Percentiles rank a stretch among this genome's conserved stretches.
Evolutionary conservation across 2,329 filamentous ascomycete genomes (phyloP).

Genomic region (Diaporthe citrichinensis): DNA sequence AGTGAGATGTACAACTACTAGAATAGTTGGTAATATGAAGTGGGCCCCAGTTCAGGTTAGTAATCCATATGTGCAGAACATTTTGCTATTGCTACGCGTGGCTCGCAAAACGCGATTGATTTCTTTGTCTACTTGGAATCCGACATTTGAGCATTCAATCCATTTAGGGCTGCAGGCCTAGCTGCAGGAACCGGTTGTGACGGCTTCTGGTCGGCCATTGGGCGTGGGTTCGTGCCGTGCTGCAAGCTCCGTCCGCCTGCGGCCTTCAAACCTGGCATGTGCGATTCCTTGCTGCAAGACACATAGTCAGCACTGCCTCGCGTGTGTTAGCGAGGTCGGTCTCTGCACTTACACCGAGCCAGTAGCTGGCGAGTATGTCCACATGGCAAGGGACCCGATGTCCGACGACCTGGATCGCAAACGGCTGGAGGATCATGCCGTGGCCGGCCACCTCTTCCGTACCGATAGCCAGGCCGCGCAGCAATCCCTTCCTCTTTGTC

Average conservation of each 20-base stretch:
- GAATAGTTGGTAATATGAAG: no score
- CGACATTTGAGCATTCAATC: background rate
- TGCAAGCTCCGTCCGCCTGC: background rate
- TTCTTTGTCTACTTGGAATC: background rate
- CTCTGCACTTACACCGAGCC: background rate
- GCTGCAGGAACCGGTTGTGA: background rate
- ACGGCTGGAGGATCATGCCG: background rate
- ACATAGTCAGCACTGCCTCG: background rate
- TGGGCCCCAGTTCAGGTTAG: no score
- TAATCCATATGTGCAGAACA: background rate
- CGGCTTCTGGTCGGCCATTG: background rate
- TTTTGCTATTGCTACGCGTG: background rate
- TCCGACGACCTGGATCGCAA: background rate
- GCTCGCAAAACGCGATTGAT: background rate
- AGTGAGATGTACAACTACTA: no score
- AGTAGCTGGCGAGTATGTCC: background rate
- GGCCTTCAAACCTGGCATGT: background rate
- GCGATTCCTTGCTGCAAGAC: background rate
- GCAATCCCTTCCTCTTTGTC: background rate
- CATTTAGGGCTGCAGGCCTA: background rate
- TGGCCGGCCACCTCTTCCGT: background rate
- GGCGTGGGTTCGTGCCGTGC: background rate
- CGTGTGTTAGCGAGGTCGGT: background rate
- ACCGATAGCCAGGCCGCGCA: background rate
- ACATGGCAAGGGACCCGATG: background rate